Conservation (phyloP, 148 eudicot genomes). For the Camellia japonica region DNA sequence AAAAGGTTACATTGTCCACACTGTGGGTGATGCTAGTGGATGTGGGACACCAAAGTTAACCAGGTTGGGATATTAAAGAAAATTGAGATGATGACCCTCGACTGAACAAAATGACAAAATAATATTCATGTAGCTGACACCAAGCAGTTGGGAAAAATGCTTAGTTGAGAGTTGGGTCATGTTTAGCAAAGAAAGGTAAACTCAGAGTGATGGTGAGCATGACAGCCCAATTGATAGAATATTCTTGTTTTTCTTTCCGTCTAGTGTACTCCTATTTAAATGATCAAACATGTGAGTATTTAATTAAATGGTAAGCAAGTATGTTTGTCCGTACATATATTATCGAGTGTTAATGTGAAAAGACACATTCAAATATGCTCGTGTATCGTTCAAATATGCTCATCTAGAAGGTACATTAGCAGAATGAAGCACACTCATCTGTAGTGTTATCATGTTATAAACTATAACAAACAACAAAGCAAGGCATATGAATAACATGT, state of each 20-base stretch:
- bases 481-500: background rate
- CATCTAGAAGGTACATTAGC: background rate
- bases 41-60: background rate
- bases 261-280: background rate
- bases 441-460: background rate
- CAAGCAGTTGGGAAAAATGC: background rate
- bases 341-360: background rate
- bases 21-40: background rate
- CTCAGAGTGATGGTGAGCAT: background rate
- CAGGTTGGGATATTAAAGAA: background rate
- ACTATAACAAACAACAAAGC: background rate
- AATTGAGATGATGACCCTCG: background rate
- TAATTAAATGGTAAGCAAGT: background rate
- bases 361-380: background rate
- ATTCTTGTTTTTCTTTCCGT: background rate
- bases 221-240: background rate
- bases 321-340: background rate
- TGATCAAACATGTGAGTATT: background rate
- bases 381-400: background rate
- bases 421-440: background rate
- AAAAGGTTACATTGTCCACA: background rate
- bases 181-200: conserved; percentile 3
- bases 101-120: background rate
- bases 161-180: background rate
- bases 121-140: background rate